phyloP scores from a whole-genome alignment of 2,329 filamentous ascomycete species.

The Venturia aucupariae region DNA sequence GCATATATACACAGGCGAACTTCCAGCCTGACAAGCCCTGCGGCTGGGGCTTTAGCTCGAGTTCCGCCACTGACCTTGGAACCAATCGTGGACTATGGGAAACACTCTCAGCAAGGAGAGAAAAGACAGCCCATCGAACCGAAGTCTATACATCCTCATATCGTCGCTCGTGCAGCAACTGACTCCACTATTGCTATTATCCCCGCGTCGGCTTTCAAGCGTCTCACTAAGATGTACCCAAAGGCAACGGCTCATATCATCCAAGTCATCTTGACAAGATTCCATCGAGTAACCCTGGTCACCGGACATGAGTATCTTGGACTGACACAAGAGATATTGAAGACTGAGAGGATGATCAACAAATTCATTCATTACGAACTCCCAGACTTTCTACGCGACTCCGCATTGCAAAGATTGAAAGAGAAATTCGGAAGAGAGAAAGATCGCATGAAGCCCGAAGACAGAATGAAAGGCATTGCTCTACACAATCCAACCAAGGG shows the following conservation, averaged over 20 bases:
- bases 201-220: conserved; percentile 87
- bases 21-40: conserved; percentile 28
- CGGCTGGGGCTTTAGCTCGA: conserved; percentile 36
- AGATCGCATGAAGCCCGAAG: conserved; percentile 71
- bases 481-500: conserved; percentile 69
- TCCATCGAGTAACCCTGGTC: conserved; percentile 88
- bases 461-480: conserved; percentile 85
- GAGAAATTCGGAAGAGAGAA: conserved; percentile 84
- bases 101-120: conserved; percentile 18
- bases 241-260: conserved; percentile 96
- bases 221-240: conserved; percentile 86
- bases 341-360: conserved; percentile 89
- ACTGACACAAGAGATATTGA: conserved; percentile 79
- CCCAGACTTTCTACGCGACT: conserved; percentile 79
- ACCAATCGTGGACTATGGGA: conserved; percentile 20
- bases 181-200: conserved; percentile 99
- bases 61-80: conserved; percentile 73
- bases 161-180: conserved; percentile 89
- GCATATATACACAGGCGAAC: conserved; percentile 21
- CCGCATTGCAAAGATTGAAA: conserved; percentile 74
- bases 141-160: conserved; percentile 81
- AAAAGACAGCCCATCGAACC: conserved; percentile 29
- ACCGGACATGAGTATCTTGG: conserved; percentile 94
- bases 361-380: conserved; percentile 86
- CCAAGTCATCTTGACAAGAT: conserved; percentile 88